Conservation (phyloP, 768 basidiomycete species). For the Lactarius hatsudake region DNA sequence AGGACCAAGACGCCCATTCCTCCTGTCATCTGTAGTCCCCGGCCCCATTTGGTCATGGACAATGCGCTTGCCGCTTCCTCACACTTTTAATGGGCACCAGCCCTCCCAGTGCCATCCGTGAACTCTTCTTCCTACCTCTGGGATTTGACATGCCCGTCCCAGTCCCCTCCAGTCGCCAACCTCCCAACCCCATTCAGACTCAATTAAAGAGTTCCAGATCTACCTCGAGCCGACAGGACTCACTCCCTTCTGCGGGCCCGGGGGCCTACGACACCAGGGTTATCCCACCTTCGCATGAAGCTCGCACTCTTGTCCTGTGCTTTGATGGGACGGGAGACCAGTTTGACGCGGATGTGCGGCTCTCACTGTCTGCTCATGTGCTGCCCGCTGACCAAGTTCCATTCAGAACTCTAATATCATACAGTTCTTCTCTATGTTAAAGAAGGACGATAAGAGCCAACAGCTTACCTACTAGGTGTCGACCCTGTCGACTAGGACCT, state of each 20-base stretch:
- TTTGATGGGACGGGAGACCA: slow-evolving; percentile 68
- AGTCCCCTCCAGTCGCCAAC: background rate
- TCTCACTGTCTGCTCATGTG: background rate
- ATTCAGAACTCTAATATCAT: slow-evolving; percentile 70
- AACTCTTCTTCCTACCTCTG: background rate
- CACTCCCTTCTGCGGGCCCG: background rate
- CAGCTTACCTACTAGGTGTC: slow-evolving; percentile 76
- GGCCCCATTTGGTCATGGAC: background rate
- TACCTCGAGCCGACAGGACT: background rate
- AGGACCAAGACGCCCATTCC: background rate
- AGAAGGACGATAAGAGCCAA: slow-evolving; percentile 56
- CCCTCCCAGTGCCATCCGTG: background rate
- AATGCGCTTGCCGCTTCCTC: background rate
- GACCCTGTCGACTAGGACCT: too few relatives aligned
- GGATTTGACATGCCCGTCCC: slow-evolving; percentile 1
- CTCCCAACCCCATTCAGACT: background rate
- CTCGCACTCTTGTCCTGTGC: slow-evolving; percentile 60
- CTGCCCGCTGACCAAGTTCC: background rate
- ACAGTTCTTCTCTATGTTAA: slow-evolving; percentile 64
- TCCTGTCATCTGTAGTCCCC: background rate
- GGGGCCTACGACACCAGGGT: slow-evolving; percentile 17
- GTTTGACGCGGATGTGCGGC: slow-evolving; percentile 60
- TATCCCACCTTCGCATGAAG: slow-evolving; percentile 27
- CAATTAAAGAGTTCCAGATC: background rate
- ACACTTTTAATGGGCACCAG: background rate